phyloP scores from a whole-genome alignment of 306 rosid species.

The Vigna angularis region DNA sequence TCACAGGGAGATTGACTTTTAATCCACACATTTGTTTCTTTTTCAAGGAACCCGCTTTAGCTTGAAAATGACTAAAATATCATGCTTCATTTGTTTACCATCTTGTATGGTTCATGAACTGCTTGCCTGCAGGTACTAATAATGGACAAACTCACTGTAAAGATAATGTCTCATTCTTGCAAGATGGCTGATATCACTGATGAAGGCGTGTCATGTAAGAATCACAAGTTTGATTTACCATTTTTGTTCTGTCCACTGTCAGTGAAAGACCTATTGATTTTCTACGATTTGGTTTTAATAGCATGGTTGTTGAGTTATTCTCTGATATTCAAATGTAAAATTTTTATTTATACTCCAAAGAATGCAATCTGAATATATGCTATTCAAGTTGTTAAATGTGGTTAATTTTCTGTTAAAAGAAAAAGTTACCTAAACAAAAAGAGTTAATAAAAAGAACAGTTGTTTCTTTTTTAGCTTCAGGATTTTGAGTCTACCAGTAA shows the following conservation, averaged over 20 bases:
- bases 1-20: constrained; percentile 3
- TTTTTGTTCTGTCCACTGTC: constrained; percentile 10
- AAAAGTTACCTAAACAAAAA: constrained; percentile 3
- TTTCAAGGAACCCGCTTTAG: constrained; percentile 11
- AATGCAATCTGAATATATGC: constrained; percentile 16
- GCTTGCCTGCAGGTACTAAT: constrained; percentile 76
- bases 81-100: constrained; percentile 26
- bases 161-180: constrained; percentile 94
- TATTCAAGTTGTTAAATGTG: not conserved
- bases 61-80: constrained; percentile 25
- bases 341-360: constrained; percentile 12
- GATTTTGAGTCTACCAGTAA: constrained; percentile 22
- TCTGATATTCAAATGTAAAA: constrained; percentile 35
- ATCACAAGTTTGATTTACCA: constrained; percentile 21
- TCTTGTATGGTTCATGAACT: constrained; percentile 33
- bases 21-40: not conserved
- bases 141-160: constrained; percentile 94
- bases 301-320: constrained; percentile 37
- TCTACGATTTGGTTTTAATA: constrained; percentile 36
- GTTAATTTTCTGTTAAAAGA: constrained; percentile 3
- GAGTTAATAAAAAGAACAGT: not conserved
- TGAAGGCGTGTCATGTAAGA: constrained; percentile 97
- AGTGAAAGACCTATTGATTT: constrained; percentile 21
- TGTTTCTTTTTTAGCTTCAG: constrained; percentile 28
- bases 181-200: constrained; percentile 99